Percentiles rank a stretch among this genome's conserved stretches.
Evolutionary conservation across 2,329 filamentous ascomycete species (phyloP).

Genomic region (Colletotrichum australisinense): DNA sequence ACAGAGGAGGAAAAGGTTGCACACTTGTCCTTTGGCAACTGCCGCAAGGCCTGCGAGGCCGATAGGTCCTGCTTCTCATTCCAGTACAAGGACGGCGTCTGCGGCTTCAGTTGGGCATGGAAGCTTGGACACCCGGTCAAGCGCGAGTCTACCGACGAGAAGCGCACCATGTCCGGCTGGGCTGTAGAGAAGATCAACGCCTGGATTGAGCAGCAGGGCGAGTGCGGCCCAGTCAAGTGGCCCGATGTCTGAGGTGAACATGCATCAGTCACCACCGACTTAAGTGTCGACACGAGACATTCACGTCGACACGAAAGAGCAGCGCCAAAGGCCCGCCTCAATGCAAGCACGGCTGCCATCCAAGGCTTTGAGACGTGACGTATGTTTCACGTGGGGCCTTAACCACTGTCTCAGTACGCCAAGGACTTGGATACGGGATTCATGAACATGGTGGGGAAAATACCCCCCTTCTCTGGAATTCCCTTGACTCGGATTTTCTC

Average conservation of each 20-base stretch:
- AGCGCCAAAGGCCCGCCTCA: neutral
- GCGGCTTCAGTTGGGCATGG: constrained; percentile 48
- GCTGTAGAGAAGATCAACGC: constrained; percentile 51
- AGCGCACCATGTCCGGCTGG: constrained; percentile 54
- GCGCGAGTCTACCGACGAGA: constrained; percentile 41
- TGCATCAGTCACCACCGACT: neutral
- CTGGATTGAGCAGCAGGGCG: constrained; percentile 51
- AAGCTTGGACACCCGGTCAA: constrained; percentile 52
- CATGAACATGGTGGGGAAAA: neutral
- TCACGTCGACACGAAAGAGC: neutral
- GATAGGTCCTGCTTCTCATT: constrained; percentile 54
- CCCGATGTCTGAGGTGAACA: constrained; percentile 38
- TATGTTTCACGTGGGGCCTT: constrained; percentile 17
- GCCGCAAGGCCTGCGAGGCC: constrained; percentile 56
- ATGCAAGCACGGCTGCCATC: constrained; percentile 11
- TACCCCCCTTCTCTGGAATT: neutral
- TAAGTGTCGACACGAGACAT: neutral
- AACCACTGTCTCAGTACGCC: constrained; percentile 2
- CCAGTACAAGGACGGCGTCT: constrained; percentile 52
- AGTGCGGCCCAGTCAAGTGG: constrained; percentile 49
- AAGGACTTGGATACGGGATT: constrained; percentile 13
- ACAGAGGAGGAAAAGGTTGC: constrained; percentile 53
- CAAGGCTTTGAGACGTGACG: constrained; percentile 27
- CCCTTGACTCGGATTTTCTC: neutral
- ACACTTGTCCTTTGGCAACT: constrained; percentile 54